Percentiles rank a stretch among this genome's conserved stretches.
Evolutionary conservation across 257 asterid genomes (phyloP).

Genomic region (Osmanthus fragrans): DNA sequence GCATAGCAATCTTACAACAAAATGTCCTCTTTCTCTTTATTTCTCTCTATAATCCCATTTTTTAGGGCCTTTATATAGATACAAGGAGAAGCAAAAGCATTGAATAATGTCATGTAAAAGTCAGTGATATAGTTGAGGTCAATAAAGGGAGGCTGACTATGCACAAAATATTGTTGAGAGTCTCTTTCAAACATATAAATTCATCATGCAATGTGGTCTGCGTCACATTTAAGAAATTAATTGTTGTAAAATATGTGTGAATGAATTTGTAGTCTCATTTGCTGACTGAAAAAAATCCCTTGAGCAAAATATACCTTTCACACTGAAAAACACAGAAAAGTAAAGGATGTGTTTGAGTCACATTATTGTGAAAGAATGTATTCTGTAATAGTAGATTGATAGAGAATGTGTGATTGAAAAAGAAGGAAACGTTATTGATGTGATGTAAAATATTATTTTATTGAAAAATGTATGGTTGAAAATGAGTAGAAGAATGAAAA

Average conservation of each 20-base stretch:
- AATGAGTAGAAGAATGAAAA: too few relatives aligned
- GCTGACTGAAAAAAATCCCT: neutral
- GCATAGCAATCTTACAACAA: conserved; percentile 1
- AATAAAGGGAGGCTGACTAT: neutral
- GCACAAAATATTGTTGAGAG: neutral
- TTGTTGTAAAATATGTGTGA: neutral
- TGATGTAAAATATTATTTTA: too few relatives aligned
- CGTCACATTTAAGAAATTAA: neutral
- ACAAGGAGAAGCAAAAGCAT: neutral
- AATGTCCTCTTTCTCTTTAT: neutral
- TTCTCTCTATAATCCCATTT: neutral
- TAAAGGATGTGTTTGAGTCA: too few relatives aligned
- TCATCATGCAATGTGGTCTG: neutral
- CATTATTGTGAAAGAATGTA: too few relatives aligned
- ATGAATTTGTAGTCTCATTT: neutral
- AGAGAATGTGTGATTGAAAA: too few relatives aligned
- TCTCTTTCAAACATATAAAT: neutral
- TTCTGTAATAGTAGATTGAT: too few relatives aligned
- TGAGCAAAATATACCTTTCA: neutral
- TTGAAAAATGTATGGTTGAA: too few relatives aligned
- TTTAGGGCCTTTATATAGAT: neutral
- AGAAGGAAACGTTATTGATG: too few relatives aligned
- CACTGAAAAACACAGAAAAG: neutral
- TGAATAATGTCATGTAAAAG: neutral
- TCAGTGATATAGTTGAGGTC: neutral